Evolutionary conservation across 108 stramenopile genomes (phyloP), one percentile per base, ranked within the genome.

Genomic region (Fragilaria radians): DNA sequence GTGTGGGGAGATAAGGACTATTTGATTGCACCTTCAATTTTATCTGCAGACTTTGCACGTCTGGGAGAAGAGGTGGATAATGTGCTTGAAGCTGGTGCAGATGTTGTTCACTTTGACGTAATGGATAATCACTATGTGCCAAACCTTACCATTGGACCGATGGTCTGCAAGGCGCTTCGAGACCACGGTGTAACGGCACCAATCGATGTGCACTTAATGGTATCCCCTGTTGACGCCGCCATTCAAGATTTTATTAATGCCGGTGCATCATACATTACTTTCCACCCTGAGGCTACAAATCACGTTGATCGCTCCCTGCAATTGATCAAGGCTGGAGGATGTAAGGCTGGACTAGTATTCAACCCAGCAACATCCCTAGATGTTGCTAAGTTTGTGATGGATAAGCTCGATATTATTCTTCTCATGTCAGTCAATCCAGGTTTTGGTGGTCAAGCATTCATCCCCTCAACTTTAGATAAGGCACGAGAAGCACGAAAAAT

Each of bases 81-180:
- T 72, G 86, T 95, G 28, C 81, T 98, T 57, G 84, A 78, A 51
- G 98, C 98, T 27, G 98, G 98, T 23, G 98, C 98, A 54, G 98
- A 97, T 66, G 93, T 98, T 57, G 89, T 98, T 45, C 98, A 98
- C 81, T 98, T 98, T 62, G 98, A 98, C 62, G 96, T 98, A 24
- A 98, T 98, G 98, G 98, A 98, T 84, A 97, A 96, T 74, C 98
- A 98, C 83, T 98, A 95, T 74, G 95, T 97, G 5, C 98, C 98
- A 31, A 98, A 97, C 82, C 81, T 98, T 25, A 97, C 98, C 48
- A 96, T 98, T 50, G 98, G 98, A 50, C 98, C 98, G 57, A 95
- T 98, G 87, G 98, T 98, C 9, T 98, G 98, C 92, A 95, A 94
- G 79, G 98, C 96, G 5, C 82, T 98, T 24, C 88, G 98, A 24